phyloP scores from a whole-genome alignment of 1,139 yeast genomes.

The Zygoascus hellenicus region DNA sequence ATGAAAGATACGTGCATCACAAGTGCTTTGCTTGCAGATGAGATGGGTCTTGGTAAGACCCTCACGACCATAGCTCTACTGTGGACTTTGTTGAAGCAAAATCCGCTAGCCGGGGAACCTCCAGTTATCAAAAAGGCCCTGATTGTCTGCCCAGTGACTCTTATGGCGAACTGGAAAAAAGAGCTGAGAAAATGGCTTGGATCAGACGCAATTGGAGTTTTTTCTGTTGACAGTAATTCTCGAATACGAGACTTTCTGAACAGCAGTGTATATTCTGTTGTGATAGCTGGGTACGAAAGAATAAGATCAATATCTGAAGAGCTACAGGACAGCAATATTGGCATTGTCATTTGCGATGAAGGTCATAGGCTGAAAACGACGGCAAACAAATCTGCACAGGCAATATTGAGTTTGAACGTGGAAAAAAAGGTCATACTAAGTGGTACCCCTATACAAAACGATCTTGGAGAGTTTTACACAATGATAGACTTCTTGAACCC shows the following conservation, averaged over 20 bases:
- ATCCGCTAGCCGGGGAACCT: slow-evolving; percentile 43
- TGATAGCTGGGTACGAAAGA: slow-evolving; percentile 86
- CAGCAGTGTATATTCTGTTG: slow-evolving; percentile 64
- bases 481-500: slow-evolving; percentile 83
- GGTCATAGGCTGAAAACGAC: slow-evolving; percentile 76
- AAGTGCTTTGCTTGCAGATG: slow-evolving; percentile 90
- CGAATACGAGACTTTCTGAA: slow-evolving; percentile 56
- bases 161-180: slow-evolving; percentile 79
- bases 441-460: slow-evolving; percentile 96
- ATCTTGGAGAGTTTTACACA: slow-evolving; percentile 74
- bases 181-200: slow-evolving; percentile 94
- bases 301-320: slow-evolving; percentile 54
- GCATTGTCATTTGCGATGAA: slow-evolving; percentile 85
- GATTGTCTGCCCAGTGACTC: slow-evolving; percentile 87
- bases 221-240: slow-evolving; percentile 33
- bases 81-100: slow-evolving; percentile 78
- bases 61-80: slow-evolving; percentile 75
- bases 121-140: slow-evolving; percentile 53
- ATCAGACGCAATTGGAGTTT: slow-evolving; percentile 45
- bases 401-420: slow-evolving; percentile 52
- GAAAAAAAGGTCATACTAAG: slow-evolving; percentile 60
- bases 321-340: slow-evolving; percentile 49
- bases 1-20: slow-evolving; percentile 44
- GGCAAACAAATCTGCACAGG: slow-evolving; percentile 60
- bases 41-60: slow-evolving; percentile 96